These are phyloP conservation scores for Mrakia hoshinonis DNA, from an alignment of 768 basidiomycete species.

Conservation along the genomic window DNA sequence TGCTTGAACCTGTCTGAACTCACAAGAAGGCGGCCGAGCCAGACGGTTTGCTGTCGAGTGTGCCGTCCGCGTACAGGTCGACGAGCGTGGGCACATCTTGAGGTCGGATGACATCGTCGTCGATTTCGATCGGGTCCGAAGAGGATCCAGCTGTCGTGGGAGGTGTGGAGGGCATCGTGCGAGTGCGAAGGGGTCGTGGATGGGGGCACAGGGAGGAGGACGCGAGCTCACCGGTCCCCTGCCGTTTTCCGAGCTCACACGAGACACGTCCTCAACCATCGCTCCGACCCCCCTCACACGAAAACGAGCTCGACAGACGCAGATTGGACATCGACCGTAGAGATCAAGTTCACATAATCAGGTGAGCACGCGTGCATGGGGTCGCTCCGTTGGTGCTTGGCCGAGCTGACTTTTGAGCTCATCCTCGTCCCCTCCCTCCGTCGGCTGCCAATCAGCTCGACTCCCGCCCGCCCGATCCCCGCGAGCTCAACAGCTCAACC, in stretches of 20 bases:
- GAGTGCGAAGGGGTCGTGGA: background rate
- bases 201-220: background rate
- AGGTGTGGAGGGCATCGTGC: background rate
- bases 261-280: background rate
- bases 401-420: background rate
- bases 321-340: too few species aligned
- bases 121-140: background rate
- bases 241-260: background rate
- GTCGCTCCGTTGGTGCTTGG: background rate
- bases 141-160: background rate
- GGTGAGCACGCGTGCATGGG: too few species aligned
- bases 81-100: background rate
- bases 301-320: too few species aligned
- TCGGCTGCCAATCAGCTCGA: background rate
- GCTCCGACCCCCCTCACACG: too few species aligned
- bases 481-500: background rate
- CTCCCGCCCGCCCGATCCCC: background rate
- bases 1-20: too few species aligned
- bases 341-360: too few species aligned
- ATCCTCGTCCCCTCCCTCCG: background rate
- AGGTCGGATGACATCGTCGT: background rate
- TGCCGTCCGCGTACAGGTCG: slow-evolving; percentile 5
- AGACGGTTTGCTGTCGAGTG: background rate
- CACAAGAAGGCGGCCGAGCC: background rate
- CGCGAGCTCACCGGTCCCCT: too few species aligned